Evolutionary conservation across 257 asterid genomes (phyloP).

Genomic region (Nicotiana tabacum): DNA sequence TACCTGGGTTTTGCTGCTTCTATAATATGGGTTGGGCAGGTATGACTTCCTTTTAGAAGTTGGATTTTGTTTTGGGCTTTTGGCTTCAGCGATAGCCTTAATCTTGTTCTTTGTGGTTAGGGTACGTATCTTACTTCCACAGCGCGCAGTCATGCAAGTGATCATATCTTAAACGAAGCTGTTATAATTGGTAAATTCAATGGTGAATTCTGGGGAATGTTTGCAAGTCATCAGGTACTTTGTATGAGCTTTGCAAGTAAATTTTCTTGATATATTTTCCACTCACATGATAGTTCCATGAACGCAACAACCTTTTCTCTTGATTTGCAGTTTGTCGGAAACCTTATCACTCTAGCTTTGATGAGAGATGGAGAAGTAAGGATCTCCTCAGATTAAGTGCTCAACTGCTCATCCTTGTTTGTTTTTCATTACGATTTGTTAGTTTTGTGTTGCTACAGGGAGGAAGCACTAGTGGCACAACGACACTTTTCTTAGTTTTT

Average conservation of each 20-base stretch:
- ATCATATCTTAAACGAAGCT: slow-evolving; percentile 54
- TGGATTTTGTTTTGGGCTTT: not conserved
- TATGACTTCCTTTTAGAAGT: slow-evolving; percentile 10
- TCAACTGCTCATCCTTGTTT: not conserved
- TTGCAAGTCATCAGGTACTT: slow-evolving; percentile 86
- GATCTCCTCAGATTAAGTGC: not conserved
- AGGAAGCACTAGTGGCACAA: slow-evolving; percentile 77
- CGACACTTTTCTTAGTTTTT: slow-evolving; percentile 67
- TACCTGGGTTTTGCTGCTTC: slow-evolving; percentile 93
- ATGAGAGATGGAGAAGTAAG: slow-evolving; percentile 69
- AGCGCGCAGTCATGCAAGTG: slow-evolving; percentile 69
- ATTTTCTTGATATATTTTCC: not conserved
- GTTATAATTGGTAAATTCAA: slow-evolving; percentile 75
- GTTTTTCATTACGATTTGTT: not conserved
- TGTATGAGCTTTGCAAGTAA: not conserved
- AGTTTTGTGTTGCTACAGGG: slow-evolving; percentile 46
- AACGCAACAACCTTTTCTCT: not conserved
- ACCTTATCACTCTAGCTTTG: slow-evolving; percentile 74
- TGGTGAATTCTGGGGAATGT: slow-evolving; percentile 86
- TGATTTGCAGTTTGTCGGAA: slow-evolving; percentile 74
- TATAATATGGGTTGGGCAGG: slow-evolving; percentile 98
- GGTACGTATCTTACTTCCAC: slow-evolving; percentile 89
- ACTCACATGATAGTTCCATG: not conserved
- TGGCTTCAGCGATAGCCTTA: not conserved
- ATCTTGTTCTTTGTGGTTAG: slow-evolving; percentile 27